Evolutionary conservation across 129 eudicot species (phyloP).

Genomic region (Solidago caesia): DNA sequence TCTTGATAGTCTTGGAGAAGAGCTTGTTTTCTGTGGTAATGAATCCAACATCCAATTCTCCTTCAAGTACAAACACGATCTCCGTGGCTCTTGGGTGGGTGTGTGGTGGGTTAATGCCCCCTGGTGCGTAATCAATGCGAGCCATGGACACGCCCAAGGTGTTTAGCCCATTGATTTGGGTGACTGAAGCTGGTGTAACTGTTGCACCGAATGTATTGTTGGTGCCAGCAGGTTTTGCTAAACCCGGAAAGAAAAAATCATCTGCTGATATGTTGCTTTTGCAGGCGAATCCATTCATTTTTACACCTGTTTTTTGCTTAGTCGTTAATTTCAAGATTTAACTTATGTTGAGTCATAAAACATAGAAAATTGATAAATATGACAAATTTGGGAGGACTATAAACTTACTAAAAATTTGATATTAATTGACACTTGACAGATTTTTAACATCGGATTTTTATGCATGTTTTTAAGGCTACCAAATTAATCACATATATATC

Average conservation of each 20-base stretch:
- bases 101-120: slow-evolving; percentile 42
- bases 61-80: slow-evolving; percentile 59
- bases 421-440: no score
- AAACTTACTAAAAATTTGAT: no score
- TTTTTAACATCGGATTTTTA: no score
- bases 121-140: slow-evolving; percentile 73
- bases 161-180: slow-evolving; percentile 61
- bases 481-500: no score
- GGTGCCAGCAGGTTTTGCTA: neutral
- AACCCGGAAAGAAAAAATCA: slow-evolving; percentile 20
- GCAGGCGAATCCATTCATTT: slow-evolving; percentile 16
- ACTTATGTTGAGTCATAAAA: no score
- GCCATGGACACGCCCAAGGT: slow-evolving; percentile 71
- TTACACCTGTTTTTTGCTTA: neutral
- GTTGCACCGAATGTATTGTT: slow-evolving; percentile 15
- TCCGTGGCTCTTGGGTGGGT: slow-evolving; percentile 84
- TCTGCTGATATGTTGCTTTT: slow-evolving; percentile 4
- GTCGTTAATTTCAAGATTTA: no score
- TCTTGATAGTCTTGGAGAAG: slow-evolving; percentile 47
- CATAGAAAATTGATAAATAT: neutral
- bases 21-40: slow-evolving; percentile 62
- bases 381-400: neutral
- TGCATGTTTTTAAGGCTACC: no score
- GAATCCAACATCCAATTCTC: slow-evolving; percentile 66
- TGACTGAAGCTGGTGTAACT: slow-evolving; percentile 42